These are phyloP conservation scores for Carallia brachiata DNA, from an alignment of 345 rosid genomes.

Conservation along the genomic window DNA sequence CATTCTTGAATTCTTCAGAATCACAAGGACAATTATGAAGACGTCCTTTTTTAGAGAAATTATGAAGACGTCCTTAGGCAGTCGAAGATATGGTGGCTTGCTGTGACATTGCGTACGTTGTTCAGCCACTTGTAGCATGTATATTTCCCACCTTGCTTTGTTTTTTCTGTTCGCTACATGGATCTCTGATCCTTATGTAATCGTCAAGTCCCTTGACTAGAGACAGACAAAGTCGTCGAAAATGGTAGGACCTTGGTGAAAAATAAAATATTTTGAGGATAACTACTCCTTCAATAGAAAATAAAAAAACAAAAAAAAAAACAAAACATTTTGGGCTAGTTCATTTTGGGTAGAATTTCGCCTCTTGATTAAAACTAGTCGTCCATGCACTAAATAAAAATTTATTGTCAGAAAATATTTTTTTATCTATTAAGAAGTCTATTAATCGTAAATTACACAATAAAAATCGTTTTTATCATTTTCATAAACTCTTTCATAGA, in stretches of 20 bases:
- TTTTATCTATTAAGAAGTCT: too few relatives aligned
- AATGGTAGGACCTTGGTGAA: neutral
- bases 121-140: constrained; percentile 12
- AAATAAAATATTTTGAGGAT: neutral
- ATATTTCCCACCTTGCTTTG: neutral
- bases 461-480: too few relatives aligned
- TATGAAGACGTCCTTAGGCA: neutral
- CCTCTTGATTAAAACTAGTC: neutral
- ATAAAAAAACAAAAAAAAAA: neutral
- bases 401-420: too few relatives aligned
- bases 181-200: neutral
- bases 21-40: neutral
- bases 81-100: neutral
- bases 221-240: neutral
- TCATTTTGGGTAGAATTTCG: neutral
- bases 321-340: constrained; percentile 3
- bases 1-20: neutral
- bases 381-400: neutral
- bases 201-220: constrained; percentile 15
- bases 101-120: constrained; percentile 1
- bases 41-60: neutral
- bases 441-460: too few relatives aligned
- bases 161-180: neutral
- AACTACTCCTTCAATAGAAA: too few relatives aligned
- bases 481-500: too few relatives aligned